Conservation (phyloP, 2,329 filamentous ascomycete species). For the Aspergillus awamori region DNA sequence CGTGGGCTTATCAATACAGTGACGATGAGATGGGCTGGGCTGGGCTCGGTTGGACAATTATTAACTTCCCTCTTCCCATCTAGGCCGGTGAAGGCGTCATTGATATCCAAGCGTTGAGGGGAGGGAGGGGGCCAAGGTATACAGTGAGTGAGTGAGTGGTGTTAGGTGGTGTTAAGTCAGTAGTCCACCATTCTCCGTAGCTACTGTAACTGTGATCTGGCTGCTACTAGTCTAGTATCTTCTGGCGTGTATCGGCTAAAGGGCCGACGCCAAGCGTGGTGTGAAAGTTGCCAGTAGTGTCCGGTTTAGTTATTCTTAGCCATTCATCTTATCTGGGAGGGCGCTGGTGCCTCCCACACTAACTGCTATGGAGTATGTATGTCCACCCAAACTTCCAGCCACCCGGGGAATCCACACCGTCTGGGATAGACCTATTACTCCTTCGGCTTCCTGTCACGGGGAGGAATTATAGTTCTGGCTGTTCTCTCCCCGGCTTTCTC, state of each 20-base stretch:
- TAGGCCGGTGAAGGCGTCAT: background rate
- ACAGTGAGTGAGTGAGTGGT: background rate
- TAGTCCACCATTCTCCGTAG: too few relatives aligned
- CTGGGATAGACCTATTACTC: constrained; percentile 1
- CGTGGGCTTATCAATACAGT: background rate
- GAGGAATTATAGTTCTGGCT: background rate
- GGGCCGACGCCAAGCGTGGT: background rate
- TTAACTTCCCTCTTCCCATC: background rate
- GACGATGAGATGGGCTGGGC: too few relatives aligned
- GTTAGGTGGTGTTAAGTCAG: too few relatives aligned
- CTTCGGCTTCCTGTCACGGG: constrained; percentile 1
- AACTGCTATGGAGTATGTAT: background rate
- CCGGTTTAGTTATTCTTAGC: constrained; percentile 5
- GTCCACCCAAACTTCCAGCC: background rate
- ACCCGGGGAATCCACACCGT: constrained; percentile 2
- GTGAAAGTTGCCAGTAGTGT: background rate
- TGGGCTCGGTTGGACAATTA: background rate
- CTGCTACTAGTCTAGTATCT: background rate
- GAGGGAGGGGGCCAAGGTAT: background rate
- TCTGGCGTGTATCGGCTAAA: background rate
- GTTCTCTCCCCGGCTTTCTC: background rate
- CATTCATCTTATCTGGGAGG: background rate
- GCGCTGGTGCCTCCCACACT: background rate
- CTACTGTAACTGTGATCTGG: too few relatives aligned
- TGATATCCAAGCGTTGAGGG: background rate